Conservation (phyloP, 2,329 filamentous ascomycete species). For the Fusarium pseudonygamai region DNA sequence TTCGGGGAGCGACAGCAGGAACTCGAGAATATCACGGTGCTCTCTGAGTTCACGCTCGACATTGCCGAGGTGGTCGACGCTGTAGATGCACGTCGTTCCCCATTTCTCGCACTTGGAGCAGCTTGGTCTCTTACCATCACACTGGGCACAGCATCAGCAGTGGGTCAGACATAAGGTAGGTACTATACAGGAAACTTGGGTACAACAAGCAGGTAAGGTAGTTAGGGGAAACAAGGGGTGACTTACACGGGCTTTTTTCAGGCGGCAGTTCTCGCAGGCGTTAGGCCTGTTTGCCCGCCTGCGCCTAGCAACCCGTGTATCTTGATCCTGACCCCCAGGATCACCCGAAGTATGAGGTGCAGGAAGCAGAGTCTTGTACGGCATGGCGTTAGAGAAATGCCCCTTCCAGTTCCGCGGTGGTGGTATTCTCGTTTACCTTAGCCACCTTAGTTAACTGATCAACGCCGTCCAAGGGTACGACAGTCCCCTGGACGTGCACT, state of each 20-base stretch:
- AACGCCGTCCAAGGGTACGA: slow-evolving; percentile 1
- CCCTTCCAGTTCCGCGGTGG: background rate
- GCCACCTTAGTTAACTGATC: background rate
- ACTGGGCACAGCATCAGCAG: slow-evolving; percentile 6
- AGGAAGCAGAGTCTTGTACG: slow-evolving; percentile 11
- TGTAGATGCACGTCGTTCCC: slow-evolving; percentile 17
- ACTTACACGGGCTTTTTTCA: slow-evolving; percentile 32
- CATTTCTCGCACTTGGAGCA: slow-evolving; percentile 25
- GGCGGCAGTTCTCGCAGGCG: slow-evolving; percentile 25
- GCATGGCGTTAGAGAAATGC: background rate
- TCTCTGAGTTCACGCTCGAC: slow-evolving; percentile 22
- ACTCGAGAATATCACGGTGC: slow-evolving; percentile 18
- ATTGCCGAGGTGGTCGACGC: slow-evolving; percentile 15
- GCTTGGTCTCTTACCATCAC: slow-evolving; percentile 19
- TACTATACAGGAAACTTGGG: background rate
- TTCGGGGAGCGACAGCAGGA: slow-evolving; percentile 14
- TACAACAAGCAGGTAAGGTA: background rate
- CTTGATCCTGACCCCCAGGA: slow-evolving; percentile 4
- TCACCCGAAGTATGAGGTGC: background rate
- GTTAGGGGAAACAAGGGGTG: background rate
- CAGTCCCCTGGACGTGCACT: background rate
- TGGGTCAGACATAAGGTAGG: slow-evolving; percentile 9
- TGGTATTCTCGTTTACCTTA: background rate
- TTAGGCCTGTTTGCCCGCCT: slow-evolving; percentile 24
- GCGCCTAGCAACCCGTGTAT: slow-evolving; percentile 10